These are phyloP conservation scores for Tetrastigma voinierianum DNA, from an alignment of 164 flowering plant genomes.

Conservation along the genomic window DNA sequence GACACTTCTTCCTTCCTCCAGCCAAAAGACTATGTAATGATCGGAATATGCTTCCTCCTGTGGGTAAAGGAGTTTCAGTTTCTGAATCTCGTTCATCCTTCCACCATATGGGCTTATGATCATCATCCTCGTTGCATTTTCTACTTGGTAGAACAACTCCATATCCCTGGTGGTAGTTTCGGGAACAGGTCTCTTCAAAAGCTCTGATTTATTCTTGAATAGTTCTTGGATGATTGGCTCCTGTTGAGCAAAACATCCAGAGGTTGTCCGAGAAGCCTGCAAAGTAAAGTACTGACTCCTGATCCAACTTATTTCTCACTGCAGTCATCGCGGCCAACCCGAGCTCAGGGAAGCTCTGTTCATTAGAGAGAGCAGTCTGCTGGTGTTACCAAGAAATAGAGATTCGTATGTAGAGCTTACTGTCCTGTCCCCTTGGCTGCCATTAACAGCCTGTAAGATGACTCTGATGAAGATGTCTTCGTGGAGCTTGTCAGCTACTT, in stretches of 20 bases:
- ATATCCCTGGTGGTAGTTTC: neutral
- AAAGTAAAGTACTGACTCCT: neutral
- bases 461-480: constrained; percentile 8
- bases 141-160: neutral
- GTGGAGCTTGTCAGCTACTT: neutral
- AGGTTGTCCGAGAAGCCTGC: neutral
- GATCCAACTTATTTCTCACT: constrained; percentile 5
- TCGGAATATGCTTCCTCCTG: constrained; percentile 1
- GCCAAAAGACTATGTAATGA: neutral
- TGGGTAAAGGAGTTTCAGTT: constrained; percentile 8
- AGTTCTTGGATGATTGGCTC: neutral
- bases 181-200: neutral
- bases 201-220: constrained; percentile 6
- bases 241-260: constrained; percentile 6
- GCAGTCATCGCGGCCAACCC: neutral
- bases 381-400: neutral
- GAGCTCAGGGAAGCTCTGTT: constrained; percentile 5
- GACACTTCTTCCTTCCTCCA: neutral
- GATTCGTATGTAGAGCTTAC: neutral
- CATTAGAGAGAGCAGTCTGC: neutral
- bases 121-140: neutral
- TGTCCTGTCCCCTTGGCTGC: neutral
- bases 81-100: constrained; percentile 9
- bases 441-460: neutral
- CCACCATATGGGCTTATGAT: constrained; percentile 2